Base-by-base conservation (phyloP, 768 basidiomycete genomes). In the Rhodotorula diobovata region DNA sequence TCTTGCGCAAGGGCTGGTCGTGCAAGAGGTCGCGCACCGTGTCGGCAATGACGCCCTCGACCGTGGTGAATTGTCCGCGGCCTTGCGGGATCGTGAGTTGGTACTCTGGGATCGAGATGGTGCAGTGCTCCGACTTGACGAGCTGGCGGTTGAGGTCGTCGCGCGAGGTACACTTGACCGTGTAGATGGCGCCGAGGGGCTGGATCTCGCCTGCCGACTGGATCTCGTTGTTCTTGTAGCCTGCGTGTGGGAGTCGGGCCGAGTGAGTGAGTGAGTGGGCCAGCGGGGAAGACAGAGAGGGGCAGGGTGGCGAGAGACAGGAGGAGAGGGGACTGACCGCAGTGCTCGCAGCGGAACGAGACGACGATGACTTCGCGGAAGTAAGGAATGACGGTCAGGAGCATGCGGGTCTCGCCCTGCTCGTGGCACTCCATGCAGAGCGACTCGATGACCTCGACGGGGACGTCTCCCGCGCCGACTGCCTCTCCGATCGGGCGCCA, bases 341-440 rank as follows among this genome's bases (percentile, higher is more conserved):
- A 99, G 77, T 93, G 88, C 67, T 95, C 91, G 79, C 96, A 99
- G 67, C 89, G 86, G 83, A 99, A 99, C 50, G 92, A 94, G 87
- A 95, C 93, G 70, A 98, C 87, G 73, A 99, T 90, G 62, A 98
- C 88, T 80, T 99, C 91, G 56, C 87, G 84, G 83, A 98, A 98
- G 83, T 88, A 98, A 0, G 96, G 96, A 60, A 99, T 99, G 6
- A 88, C 87, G 0, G 94, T 97, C 60, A 99, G 83, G 76, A 99
- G 86, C 76, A 99, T 81, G 54, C 93, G 84, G 1, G 96, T 99
- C 21, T 84, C 82, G 43, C 95, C 95, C 93, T 97, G 89, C 80
- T 97, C 86, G 55, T 86, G 84, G 78, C 96, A 99, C 79, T 85
- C 86, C 91, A 98, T 95, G 82, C 96, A 98, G 37, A 98, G 82